These are phyloP conservation scores for Pestalotiopsis sp. DNA, from an alignment of 2,329 filamentous ascomycete species.

Conservation along the genomic window DNA sequence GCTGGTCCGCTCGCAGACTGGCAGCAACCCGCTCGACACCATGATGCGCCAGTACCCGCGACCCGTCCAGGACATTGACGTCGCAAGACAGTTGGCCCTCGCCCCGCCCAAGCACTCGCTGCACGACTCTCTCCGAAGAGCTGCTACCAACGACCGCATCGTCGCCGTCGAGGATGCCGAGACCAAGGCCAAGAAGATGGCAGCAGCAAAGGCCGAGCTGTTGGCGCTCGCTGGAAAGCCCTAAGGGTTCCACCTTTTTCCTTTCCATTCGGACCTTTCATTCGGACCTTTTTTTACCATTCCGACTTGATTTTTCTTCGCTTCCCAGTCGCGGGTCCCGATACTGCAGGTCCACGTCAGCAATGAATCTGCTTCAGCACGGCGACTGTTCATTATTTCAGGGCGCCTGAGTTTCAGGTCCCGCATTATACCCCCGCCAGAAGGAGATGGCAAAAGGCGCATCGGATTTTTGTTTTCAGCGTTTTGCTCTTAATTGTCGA, in stretches of 20 bases:
- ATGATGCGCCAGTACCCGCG: slow-evolving; percentile 27
- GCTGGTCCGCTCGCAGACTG: slow-evolving; percentile 6
- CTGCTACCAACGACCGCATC: slow-evolving; percentile 17
- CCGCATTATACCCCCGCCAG: slow-evolving; percentile 21
- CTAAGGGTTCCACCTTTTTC: slow-evolving; percentile 16
- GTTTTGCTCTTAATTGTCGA: not conserved
- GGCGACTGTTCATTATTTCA: not conserved
- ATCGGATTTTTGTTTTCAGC: slow-evolving; percentile 19
- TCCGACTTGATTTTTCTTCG: not conserved
- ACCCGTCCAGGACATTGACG: slow-evolving; percentile 29
- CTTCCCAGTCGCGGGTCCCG: slow-evolving; percentile 28
- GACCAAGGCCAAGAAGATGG: slow-evolving; percentile 41
- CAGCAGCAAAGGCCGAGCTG: slow-evolving; percentile 50
- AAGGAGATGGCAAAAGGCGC: slow-evolving; percentile 15
- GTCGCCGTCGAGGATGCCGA: slow-evolving; percentile 32
- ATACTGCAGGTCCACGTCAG: slow-evolving; percentile 17
- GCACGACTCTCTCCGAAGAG: slow-evolving; percentile 29
- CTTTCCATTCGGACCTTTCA: not conserved
- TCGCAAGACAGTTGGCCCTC: slow-evolving; percentile 31
- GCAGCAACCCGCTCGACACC: slow-evolving; percentile 28
- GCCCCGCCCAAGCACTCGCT: slow-evolving; percentile 29
- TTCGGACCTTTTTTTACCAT: not conserved
- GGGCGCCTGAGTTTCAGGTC: slow-evolving; percentile 15
- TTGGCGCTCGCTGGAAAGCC: slow-evolving; percentile 33
- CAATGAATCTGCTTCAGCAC: not conserved